Conservation (phyloP, 768 basidiomycete species). For the Suillus clintonianus region DNA sequence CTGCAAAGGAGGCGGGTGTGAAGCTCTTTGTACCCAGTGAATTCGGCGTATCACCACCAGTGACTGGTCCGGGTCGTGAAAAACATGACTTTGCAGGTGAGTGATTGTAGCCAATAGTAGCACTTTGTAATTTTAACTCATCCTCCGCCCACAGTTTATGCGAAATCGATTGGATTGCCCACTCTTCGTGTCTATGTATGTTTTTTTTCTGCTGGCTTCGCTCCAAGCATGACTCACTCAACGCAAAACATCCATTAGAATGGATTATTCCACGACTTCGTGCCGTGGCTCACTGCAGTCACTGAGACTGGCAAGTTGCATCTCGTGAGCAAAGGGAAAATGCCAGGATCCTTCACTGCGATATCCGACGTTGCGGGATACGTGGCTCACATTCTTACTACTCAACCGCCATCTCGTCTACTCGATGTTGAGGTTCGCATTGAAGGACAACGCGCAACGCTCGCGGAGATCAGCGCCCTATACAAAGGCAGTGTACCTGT, state of each 20-base stretch:
- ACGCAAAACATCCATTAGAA: conserved; percentile 13
- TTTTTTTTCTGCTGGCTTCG: conserved; percentile 16
- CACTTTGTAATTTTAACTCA: not conserved
- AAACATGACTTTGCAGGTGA: conserved; percentile 4
- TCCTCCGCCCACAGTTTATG: conserved; percentile 11
- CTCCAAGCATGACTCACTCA: not conserved
- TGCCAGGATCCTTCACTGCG: conserved; percentile 22
- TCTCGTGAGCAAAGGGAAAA: conserved; percentile 25
- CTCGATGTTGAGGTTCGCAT: conserved; percentile 20
- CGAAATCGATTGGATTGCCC: conserved; percentile 21
- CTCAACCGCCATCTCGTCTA: conserved; percentile 11
- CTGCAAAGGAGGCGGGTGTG: conserved; percentile 25
- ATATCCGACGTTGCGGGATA: conserved; percentile 29
- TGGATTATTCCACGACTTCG: conserved; percentile 20
- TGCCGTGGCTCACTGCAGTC: conserved; percentile 16
- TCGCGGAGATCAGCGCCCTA: conserved; percentile 14
- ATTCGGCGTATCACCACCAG: conserved; percentile 21
- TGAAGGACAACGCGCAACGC: conserved; percentile 20
- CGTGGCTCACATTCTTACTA: conserved; percentile 24
- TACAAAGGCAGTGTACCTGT: conserved; percentile 2
- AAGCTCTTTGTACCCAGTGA: conserved; percentile 33
- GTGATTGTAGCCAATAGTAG: not conserved
- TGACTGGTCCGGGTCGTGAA: not conserved
- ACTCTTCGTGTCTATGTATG: conserved; percentile 6
- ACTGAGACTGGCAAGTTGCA: conserved; percentile 18